Evolutionary conservation across 495 filamentous ascomycete genomes (phyloP).

Genomic region (Neurospora sp.): DNA sequence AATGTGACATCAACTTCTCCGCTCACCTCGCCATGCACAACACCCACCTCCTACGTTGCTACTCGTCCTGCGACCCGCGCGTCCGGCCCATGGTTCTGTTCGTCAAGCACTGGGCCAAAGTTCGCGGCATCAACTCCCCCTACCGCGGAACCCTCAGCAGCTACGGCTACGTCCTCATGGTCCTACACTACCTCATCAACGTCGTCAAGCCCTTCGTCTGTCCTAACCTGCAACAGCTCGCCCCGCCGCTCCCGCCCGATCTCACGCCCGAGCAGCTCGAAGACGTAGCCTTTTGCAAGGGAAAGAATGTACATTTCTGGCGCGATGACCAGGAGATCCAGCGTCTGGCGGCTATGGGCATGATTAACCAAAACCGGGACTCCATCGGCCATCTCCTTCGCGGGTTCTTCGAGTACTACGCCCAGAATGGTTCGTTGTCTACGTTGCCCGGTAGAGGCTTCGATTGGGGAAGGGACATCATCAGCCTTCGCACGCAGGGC

Average conservation of each 20-base stretch:
- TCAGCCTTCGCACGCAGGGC: conserved; percentile 60
- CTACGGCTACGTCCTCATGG: conserved; percentile 86
- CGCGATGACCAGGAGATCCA: conserved; percentile 54
- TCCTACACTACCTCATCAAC: conserved; percentile 83
- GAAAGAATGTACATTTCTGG: conserved; percentile 56
- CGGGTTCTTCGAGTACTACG: conserved; percentile 78
- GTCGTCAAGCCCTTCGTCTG: conserved; percentile 65
- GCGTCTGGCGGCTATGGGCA: conserved; percentile 35
- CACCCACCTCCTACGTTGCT: conserved; percentile 66
- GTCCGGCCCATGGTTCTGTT: conserved; percentile 69
- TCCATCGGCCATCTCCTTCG: conserved; percentile 54
- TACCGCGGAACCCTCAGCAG: conserved; percentile 74
- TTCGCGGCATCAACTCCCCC: conserved; percentile 67
- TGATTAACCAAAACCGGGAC: conserved; percentile 49
- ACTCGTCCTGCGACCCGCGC: conserved; percentile 60
- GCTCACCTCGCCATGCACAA: conserved; percentile 71
- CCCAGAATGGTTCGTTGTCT: conserved; percentile 37
- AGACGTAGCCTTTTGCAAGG: conserved; percentile 38
- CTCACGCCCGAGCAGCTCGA: conserved; percentile 30
- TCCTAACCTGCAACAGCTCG: conserved; percentile 60
- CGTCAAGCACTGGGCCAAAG: conserved; percentile 77
- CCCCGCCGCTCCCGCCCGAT: conserved; percentile 30
- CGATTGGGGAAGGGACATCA: conserved; percentile 57
- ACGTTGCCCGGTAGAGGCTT: conserved; percentile 40
- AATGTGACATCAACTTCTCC: conserved; percentile 79